Base-by-base conservation (phyloP, 495 filamentous ascomycete species). In the Xylaria telfairii region DNA sequence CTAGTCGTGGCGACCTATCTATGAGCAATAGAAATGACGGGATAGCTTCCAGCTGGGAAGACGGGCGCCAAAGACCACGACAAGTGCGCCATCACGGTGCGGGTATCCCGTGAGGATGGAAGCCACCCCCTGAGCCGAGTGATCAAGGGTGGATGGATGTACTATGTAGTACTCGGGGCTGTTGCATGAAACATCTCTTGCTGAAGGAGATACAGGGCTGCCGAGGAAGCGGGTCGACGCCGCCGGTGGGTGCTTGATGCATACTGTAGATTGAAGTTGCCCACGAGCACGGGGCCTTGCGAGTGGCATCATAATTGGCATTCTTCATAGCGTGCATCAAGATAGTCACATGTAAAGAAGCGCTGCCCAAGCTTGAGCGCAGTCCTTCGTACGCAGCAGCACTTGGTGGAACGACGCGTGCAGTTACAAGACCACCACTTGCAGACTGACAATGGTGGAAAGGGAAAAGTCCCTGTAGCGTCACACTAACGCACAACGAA, bases 391-490 rank as follows among this genome's bases (percentile, higher is more conserved):
- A 66, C 69, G 65, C 28, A 62, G 54, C 42, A 62, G 56, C 30
- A 28, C 46, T 69, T 53, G 7, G 57, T 47, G 28, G 44, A 28
- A 69, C 67, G 46, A 49, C 2, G 17, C 26, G 54, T 53, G 67
- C 44, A 69, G 67, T 44, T 69, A 69, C 57, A 63, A 51, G 57
- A 26, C 24, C 34, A 42, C 47, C 57, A 71, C 70, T 68, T 49
- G 71, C 69, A 71, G 71, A 68, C 69, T 65, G 49, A 75, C 74
- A 75, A 81, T 72, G 78, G 76, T 76, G 77, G 78, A 74, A 76
- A 66, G 61, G 53, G 72, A 66, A 71, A 73, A 69, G 59, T 68
- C 71, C 70, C 63, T 70, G 73, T 74, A 74, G 77, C 63, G 73
- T 74, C 69, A 68, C 71, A 76, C 65, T 71, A 54, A 69, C 46